Conservation (phyloP, 805 yeast species). For the Pichia gijzeniarum region DNA sequence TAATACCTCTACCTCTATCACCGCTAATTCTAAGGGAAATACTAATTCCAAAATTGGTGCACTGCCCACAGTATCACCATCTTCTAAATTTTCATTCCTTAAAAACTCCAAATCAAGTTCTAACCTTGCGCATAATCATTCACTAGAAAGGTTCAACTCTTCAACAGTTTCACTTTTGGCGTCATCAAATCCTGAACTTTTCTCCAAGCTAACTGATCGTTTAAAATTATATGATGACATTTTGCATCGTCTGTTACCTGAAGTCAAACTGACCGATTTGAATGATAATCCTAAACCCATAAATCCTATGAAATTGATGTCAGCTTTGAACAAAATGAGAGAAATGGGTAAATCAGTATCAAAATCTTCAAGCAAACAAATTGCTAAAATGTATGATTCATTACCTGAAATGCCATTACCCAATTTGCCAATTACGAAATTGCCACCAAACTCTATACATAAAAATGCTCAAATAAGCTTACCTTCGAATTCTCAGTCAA, state of each 20-base stretch:
- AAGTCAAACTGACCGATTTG: slow-evolving; percentile 27
- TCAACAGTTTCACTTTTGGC: slow-evolving; percentile 9
- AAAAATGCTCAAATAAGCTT: not conserved
- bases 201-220: slow-evolving; percentile 28
- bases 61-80: not conserved
- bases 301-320: slow-evolving; percentile 28
- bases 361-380: slow-evolving; percentile 16
- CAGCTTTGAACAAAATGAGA: slow-evolving; percentile 25
- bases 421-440: slow-evolving; percentile 18
- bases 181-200: slow-evolving; percentile 19
- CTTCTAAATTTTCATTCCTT: not conserved
- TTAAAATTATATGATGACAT: slow-evolving; percentile 30
- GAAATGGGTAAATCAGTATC: slow-evolving; percentile 19
- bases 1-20: not conserved
- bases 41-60: not conserved
- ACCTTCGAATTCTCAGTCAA: not conserved
- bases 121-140: not conserved
- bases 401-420: slow-evolving; percentile 31
- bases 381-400: slow-evolving; percentile 24
- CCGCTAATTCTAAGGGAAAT: not conserved
- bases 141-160: slow-evolving; percentile 5
- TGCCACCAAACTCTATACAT: slow-evolving; percentile 10
- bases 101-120: not conserved
- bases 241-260: slow-evolving; percentile 28
- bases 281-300: slow-evolving; percentile 29